These are phyloP conservation scores for Penicillium sp. DNA, from an alignment of 2,329 filamentous ascomycete genomes.

Conservation along the genomic window DNA sequence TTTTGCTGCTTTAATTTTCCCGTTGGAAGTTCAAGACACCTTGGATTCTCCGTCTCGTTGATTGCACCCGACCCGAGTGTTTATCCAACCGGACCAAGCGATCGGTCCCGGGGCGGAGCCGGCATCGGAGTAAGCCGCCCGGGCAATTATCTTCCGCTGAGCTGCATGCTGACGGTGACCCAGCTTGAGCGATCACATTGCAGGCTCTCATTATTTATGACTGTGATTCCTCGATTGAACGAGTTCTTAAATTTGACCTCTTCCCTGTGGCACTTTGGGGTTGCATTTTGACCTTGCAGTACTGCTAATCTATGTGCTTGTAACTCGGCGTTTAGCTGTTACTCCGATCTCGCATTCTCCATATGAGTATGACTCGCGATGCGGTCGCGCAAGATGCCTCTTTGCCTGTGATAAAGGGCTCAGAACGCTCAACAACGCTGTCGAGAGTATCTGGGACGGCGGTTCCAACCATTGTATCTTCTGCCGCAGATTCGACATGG, in stretches of 20 bases:
- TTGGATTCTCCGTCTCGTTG: neutral
- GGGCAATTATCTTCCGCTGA: constrained; percentile 24
- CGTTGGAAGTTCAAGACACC: neutral
- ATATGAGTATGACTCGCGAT: constrained; percentile 27
- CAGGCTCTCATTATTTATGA: constrained; percentile 13
- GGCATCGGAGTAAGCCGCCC: constrained; percentile 26
- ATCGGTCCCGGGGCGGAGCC: constrained; percentile 13
- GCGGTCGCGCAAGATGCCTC: constrained; percentile 23
- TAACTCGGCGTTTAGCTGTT: neutral
- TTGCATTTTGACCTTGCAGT: neutral
- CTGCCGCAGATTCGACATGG: constrained; percentile 44
- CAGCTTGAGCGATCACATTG: neutral
- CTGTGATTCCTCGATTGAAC: constrained; percentile 8
- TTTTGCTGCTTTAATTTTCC: neutral
- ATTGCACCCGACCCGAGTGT: neutral
- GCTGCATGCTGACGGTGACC: constrained; percentile 1
- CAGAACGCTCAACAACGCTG: constrained; percentile 12
- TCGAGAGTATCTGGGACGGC: neutral
- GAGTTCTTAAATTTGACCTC: neutral
- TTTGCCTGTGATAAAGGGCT: constrained; percentile 19
- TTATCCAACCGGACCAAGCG: constrained; percentile 7
- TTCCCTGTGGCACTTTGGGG: neutral
- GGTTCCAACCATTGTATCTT: neutral
- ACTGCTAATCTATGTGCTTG: neutral
- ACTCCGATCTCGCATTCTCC: constrained; percentile 1